Conservation (phyloP, 2,329 filamentous ascomycete species). For the Thelonectria discophora region DNA sequence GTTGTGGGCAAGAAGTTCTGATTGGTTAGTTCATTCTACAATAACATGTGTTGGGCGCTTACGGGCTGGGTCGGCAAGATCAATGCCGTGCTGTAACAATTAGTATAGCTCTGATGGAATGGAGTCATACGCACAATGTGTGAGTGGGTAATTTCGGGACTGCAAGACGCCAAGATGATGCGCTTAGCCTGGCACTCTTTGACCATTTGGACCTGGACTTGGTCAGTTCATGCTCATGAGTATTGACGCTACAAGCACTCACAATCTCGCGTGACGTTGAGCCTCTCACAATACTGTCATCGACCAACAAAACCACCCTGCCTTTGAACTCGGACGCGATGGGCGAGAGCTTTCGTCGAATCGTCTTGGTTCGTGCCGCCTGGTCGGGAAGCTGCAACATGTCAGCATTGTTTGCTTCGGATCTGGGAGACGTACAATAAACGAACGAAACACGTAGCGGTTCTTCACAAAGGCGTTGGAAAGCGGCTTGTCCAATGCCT, state of each 20-base stretch:
- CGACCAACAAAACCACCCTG: constrained; percentile 83
- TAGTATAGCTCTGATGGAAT: constrained; percentile 3
- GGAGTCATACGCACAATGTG: constrained; percentile 74
- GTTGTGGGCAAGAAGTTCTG: constrained; percentile 54
- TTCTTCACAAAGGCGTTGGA: constrained; percentile 89
- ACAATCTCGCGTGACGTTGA: constrained; percentile 73
- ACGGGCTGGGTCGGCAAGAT: constrained; percentile 54
- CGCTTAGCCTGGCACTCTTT: constrained; percentile 83
- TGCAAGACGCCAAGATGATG: constrained; percentile 84
- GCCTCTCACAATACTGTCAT: constrained; percentile 89
- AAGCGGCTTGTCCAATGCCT: constrained; percentile 78
- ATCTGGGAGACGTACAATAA: no score
- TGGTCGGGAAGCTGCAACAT: constrained; percentile 59
- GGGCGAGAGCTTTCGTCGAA: constrained; percentile 87
- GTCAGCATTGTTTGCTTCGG: no score
- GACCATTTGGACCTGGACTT: constrained; percentile 68
- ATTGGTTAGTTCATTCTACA: not conserved
- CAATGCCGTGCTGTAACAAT: constrained; percentile 54
- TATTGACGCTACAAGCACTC: constrained; percentile 48
- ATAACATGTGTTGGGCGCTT: constrained; percentile 17
- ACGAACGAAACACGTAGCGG: constrained; percentile 60
- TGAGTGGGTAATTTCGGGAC: constrained; percentile 82
- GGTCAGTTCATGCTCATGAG: not conserved
- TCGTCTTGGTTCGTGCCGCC: constrained; percentile 80
- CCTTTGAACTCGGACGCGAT: constrained; percentile 86